Base-by-base conservation (phyloP, 1,139 yeast species). In the Debaryomyces robertsiae region DNA sequence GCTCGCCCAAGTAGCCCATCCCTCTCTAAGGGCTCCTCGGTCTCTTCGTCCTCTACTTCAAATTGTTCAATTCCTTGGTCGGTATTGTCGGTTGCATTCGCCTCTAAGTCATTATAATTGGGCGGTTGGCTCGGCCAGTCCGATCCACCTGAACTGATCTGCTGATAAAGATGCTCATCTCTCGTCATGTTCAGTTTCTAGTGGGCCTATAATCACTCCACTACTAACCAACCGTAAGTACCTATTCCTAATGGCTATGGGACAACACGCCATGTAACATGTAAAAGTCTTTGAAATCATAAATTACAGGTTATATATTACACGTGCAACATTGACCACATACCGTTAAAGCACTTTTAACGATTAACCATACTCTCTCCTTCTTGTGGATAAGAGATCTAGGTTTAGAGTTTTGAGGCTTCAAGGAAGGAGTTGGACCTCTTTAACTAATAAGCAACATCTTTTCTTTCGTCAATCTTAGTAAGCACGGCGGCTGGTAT, bases 11-110 rank as follows among this genome's bases (percentile, higher is more conserved):
- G 44, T 22, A 67, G 52, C 2, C 65, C 57, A 22, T 52, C 60
- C 6, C 54, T 48, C 16, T 51, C 50, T 4, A 41, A 27, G 6
- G 35, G 44, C 9, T 43, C 47, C n/a, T 51, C 55, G 24, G 44
- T 40, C 24, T 34, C 29, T 15, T 54, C 53, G 33, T 71, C 75
- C 14, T 69, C 76, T 22, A 72, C 66, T 49, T 73, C 78, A 46
- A 72, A 72, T 50, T 69, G 67, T 45, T 70, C 75, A 25, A 69
- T 60, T 10, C 49, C 44, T 7, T 44, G 36, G 32, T 33, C 38
- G 30, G 35, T 28, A 17, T 17, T 27, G 27, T 33, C 43, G 6
- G 30, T 27, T 15, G 35, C 14, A 15, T 36, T 30, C 3, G 43
- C 18, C 15, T 47, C 52, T 11, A 52, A 37, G 22, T 60, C 66